A percentile compares a stretch with the other conserved stretches of the same genome.
These are phyloP conservation scores for Pachysandra terminalis DNA, from an alignment of 164 flowering plant genomes.

Conservation along the genomic window DNA sequence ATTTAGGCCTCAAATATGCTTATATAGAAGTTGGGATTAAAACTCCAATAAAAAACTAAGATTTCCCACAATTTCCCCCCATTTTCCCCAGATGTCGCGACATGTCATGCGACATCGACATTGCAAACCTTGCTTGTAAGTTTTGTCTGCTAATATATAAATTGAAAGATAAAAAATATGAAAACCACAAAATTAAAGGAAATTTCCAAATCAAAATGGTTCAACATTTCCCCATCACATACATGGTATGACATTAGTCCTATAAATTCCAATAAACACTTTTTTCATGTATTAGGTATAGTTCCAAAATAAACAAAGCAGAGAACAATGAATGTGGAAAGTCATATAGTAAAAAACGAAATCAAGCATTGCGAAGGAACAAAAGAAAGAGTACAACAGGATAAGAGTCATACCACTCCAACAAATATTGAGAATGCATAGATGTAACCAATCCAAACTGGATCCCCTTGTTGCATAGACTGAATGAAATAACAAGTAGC, in stretches of 20 bases:
- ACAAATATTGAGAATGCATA: slow-evolving; percentile 84
- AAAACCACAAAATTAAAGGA: slow-evolving; percentile 2
- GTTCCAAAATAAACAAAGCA: not conserved
- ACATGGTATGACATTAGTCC: not conserved
- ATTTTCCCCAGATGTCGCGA: no score
- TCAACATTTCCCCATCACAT: not conserved
- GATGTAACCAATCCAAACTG: slow-evolving; percentile 89
- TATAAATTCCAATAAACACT: not conserved
- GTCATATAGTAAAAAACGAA: not conserved
- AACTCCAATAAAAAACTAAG: no score
- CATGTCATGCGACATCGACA: no score
- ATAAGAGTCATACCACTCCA: slow-evolving; percentile 75
- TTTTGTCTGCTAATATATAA: not conserved
- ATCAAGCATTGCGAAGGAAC: not conserved
- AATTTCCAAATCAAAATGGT: not conserved
- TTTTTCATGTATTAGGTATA: not conserved
- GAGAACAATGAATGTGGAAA: not conserved
- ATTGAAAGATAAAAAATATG: not conserved
- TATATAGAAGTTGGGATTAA: no score
- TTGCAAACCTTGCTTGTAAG: no score
- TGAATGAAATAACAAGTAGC: slow-evolving; percentile 27
- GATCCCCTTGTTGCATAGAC: slow-evolving; percentile 95
- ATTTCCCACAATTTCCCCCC: no score
- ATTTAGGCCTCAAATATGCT: no score
- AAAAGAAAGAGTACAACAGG: not conserved